Evolutionary conservation across 2,329 filamentous ascomycete species (phyloP).

Genomic region (Penicillium sp.): DNA sequence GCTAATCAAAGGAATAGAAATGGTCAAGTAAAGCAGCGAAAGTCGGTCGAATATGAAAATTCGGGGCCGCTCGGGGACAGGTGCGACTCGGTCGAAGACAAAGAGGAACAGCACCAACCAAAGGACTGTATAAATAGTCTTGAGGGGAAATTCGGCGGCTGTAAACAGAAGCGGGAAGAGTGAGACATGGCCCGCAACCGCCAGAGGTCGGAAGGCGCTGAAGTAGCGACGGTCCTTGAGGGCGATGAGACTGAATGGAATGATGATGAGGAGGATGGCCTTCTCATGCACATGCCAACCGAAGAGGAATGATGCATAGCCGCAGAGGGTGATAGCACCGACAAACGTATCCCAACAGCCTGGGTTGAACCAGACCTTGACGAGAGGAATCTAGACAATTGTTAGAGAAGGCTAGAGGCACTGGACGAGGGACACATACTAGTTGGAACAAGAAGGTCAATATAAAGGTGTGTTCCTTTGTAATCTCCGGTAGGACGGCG

Average conservation of each 20-base stretch:
- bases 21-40: constrained; percentile 80
- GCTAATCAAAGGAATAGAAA: constrained; percentile 82
- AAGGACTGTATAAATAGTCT: constrained; percentile 86
- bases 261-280: constrained; percentile 87
- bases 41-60: constrained; percentile 91
- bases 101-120: constrained; percentile 87
- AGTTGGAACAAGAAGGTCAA: constrained; percentile 80
- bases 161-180: constrained; percentile 94
- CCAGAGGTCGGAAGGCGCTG: constrained; percentile 84
- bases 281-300: constrained; percentile 99
- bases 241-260: constrained; percentile 90
- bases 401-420: constrained; percentile 15
- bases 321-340: constrained; percentile 84
- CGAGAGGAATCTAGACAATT: constrained; percentile 60
- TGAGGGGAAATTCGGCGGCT: constrained; percentile 86
- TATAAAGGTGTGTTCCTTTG: constrained; percentile 73
- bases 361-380: constrained; percentile 76
- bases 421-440: constrained; percentile 40
- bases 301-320: constrained; percentile 94
- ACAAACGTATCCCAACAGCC: constrained; percentile 90
- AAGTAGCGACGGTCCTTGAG: constrained; percentile 87
- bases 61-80: constrained; percentile 73
- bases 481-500: constrained; percentile 84
- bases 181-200: constrained; percentile 90
- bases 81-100: constrained; percentile 81